Evolutionary conservation across 441 rosid species (phyloP).

Genomic region (Codiaeum variegatum): DNA sequence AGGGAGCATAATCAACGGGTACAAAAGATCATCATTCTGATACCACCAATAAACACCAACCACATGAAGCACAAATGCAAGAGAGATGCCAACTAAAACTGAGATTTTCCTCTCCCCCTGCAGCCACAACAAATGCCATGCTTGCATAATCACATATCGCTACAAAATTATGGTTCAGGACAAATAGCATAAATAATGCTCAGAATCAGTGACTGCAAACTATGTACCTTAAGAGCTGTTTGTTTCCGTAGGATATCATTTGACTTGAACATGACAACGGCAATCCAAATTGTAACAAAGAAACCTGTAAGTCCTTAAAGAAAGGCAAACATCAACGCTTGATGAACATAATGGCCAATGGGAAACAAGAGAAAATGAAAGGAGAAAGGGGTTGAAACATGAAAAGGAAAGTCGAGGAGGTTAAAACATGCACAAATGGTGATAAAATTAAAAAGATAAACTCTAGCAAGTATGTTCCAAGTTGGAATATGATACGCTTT

Average conservation of each 20-base stretch:
- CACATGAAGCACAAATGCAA: constrained; percentile 53
- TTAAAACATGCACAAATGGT: neutral
- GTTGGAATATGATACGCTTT: neutral
- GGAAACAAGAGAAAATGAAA: neutral
- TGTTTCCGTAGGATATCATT: constrained; percentile 70
- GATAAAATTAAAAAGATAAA: neutral
- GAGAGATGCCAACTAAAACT: constrained; percentile 44
- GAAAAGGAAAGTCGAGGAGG: neutral
- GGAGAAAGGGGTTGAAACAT: neutral
- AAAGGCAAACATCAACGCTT: constrained; percentile 23
- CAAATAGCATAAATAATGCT: neutral
- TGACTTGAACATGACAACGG: constrained; percentile 73
- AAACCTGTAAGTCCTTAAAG: constrained; percentile 51
- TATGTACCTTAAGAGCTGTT: constrained; percentile 64
- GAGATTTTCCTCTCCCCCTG: constrained; percentile 79
- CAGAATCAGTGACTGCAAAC: constrained; percentile 10
- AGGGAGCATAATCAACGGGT: constrained; percentile 73
- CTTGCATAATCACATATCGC: constrained; percentile 11
- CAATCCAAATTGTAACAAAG: constrained; percentile 77
- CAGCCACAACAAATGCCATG: constrained; percentile 22
- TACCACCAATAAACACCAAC: constrained; percentile 77
- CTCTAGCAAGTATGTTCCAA: neutral
- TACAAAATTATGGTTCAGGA: neutral
- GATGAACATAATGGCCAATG: neutral
- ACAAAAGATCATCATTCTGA: constrained; percentile 55